Conservation (phyloP, 257 asterid species). For the Haberlea rhodopensis region DNA sequence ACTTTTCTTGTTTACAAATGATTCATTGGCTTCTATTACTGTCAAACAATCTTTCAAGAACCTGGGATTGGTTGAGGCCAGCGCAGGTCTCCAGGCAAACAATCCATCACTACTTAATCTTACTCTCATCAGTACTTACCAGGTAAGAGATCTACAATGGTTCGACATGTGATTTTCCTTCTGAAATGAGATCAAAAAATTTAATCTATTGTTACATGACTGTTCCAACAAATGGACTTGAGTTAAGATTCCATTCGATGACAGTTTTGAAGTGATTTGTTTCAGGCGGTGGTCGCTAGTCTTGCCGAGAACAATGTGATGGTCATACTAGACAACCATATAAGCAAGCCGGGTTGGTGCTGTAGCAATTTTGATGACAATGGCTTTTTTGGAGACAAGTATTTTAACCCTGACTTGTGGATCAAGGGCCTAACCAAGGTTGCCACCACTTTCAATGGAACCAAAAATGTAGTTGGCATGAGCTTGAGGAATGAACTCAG, state of each 20-base stretch:
- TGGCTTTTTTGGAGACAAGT: constrained; percentile 85
- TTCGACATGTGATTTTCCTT: not conserved
- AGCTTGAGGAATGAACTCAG: constrained; percentile 93
- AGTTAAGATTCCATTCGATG: no score
- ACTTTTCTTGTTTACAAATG: constrained; percentile 76
- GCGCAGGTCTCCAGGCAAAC: constrained; percentile 57
- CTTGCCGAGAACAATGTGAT: constrained; percentile 70
- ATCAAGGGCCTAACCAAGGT: constrained; percentile 67
- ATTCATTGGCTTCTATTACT: constrained; percentile 50
- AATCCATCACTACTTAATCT: constrained; percentile 82
- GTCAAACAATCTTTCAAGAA: constrained; percentile 72
- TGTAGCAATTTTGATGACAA: constrained; percentile 79
- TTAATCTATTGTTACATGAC: no score
- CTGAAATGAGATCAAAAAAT: not conserved
- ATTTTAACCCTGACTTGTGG: constrained; percentile 78
- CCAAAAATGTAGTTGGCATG: constrained; percentile 66
- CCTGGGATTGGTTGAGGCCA: constrained; percentile 58
- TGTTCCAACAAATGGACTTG: no score
- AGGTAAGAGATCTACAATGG: constrained; percentile 42
- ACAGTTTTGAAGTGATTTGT: not conserved
- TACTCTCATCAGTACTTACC: constrained; percentile 68
- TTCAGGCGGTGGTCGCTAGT: constrained; percentile 86
- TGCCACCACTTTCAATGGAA: constrained; percentile 62
- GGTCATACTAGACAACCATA: constrained; percentile 83
- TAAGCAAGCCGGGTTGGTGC: constrained; percentile 96